Evolutionary conservation across 1,284 basidiomycete species (phyloP).

Genomic region (Boletus austroedulis): DNA sequence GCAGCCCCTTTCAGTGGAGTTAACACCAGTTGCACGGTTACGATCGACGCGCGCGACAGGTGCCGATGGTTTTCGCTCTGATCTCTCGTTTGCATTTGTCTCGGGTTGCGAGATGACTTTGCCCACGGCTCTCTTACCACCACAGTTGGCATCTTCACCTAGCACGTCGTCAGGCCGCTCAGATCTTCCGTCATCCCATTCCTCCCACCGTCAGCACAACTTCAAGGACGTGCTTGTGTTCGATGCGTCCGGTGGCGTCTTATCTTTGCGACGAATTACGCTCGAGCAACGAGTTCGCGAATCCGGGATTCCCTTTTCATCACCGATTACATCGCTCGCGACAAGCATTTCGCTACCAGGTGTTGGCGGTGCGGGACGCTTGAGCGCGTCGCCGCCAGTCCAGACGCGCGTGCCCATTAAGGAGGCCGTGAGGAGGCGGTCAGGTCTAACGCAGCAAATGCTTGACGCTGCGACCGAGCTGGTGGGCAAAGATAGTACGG

Average conservation of each 20-base stretch:
- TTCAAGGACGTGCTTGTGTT: slow-evolving; percentile 66
- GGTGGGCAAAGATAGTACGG: slow-evolving; percentile 48
- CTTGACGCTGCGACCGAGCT: slow-evolving; percentile 45
- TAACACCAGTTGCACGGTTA: slow-evolving; percentile 59
- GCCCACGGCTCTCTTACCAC: slow-evolving; percentile 42
- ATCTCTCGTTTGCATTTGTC: slow-evolving; percentile 58
- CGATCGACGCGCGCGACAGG: slow-evolving; percentile 39
- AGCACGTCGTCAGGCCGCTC: slow-evolving; percentile 36
- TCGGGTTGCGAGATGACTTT: slow-evolving; percentile 36
- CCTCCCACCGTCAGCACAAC: slow-evolving; percentile 39
- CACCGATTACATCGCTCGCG: slow-evolving; percentile 38
- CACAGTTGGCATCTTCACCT: slow-evolving; percentile 32
- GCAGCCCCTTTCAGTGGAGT: slow-evolving; percentile 52
- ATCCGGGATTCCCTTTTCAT: slow-evolving; percentile 28
- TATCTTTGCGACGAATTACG: slow-evolving; percentile 54
- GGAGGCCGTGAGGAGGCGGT: slow-evolving; percentile 22
- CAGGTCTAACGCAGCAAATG: slow-evolving; percentile 37
- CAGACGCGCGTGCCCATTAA: neutral
- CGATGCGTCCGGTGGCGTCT: slow-evolving; percentile 54
- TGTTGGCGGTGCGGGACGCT: slow-evolving; percentile 35
- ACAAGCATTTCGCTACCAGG: slow-evolving; percentile 49
- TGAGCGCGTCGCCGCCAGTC: slow-evolving; percentile 26
- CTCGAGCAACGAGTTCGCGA: slow-evolving; percentile 42
- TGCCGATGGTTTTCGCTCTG: slow-evolving; percentile 36
- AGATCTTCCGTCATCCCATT: slow-evolving; percentile 39